Evolutionary conservation across 108 stramenopile species (phyloP).

Genomic region (Nitzschia sp.): DNA sequence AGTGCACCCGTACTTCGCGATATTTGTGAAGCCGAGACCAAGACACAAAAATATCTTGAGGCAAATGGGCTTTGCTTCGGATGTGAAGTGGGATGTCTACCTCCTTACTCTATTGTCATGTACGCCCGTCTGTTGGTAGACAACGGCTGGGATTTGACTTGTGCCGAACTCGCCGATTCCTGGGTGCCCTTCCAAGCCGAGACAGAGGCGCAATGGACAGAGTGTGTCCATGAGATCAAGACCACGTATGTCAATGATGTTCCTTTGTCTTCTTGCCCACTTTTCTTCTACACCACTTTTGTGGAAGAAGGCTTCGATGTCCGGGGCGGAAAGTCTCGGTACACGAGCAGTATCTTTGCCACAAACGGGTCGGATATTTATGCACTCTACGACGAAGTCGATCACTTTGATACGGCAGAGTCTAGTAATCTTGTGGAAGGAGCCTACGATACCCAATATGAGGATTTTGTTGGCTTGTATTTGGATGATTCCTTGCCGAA

Average conservation of each 20-base stretch:
- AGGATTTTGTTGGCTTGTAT: conserved; percentile 36
- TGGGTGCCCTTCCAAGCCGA: conserved; percentile 28
- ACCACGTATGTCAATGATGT: conserved; percentile 1
- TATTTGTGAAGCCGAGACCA: conserved; percentile 36
- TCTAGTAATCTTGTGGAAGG: conserved; percentile 22
- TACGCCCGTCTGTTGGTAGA: conserved; percentile 40
- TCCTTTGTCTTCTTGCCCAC: conserved; percentile 17
- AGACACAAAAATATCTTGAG: conserved; percentile 28
- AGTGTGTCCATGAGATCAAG: conserved; percentile 26
- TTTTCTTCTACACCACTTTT: conserved; percentile 28
- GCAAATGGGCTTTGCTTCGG: conserved; percentile 27
- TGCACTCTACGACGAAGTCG: conserved; percentile 35
- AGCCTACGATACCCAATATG: conserved; percentile 45
- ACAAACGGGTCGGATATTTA: conserved; percentile 26
- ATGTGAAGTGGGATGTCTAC: conserved; percentile 31
- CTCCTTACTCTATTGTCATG: conserved; percentile 41
- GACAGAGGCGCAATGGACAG: conserved; percentile 13
- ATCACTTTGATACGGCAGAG: conserved; percentile 25
- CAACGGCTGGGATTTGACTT: conserved; percentile 27
- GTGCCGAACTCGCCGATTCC: conserved; percentile 28
- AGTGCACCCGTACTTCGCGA: conserved; percentile 19
- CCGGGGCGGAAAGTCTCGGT: conserved; percentile 12
- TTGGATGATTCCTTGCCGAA: conserved; percentile 18
- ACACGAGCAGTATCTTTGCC: conserved; percentile 43
- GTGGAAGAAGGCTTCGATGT: conserved; percentile 35